These are phyloP conservation scores for Lepiota brunneoincarnata DNA, from an alignment of 768 basidiomycete genomes.

Conservation along the genomic window DNA sequence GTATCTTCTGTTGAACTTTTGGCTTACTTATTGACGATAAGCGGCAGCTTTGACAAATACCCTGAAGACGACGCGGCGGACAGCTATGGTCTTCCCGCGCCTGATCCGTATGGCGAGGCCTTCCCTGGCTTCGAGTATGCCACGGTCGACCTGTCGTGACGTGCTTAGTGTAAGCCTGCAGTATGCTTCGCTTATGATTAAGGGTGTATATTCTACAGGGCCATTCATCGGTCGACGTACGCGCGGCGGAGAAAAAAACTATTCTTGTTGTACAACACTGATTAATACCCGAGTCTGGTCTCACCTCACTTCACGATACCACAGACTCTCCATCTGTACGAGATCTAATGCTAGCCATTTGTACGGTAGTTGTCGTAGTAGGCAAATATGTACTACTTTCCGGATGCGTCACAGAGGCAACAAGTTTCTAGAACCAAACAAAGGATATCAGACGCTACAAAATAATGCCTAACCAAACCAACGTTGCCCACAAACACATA, in stretches of 20 bases:
- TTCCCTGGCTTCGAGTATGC: conserved; percentile 86
- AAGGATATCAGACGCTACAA: conserved; percentile 39
- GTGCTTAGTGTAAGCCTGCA: neutral
- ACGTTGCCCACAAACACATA: conserved; percentile 30
- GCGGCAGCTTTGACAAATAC: conserved; percentile 68
- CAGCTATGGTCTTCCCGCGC: conserved; percentile 54
- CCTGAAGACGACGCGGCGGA: conserved; percentile 68
- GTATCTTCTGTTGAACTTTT: neutral
- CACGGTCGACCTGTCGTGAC: conserved; percentile 14
- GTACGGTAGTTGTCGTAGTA: conserved; percentile 3
- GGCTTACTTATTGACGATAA: conserved; percentile 13
- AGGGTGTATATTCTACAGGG: neutral
- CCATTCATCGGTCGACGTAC: neutral
- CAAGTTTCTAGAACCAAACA: conserved; percentile 42
- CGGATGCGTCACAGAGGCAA: neutral
- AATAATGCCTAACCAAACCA: conserved; percentile 41
- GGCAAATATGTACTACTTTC: neutral
- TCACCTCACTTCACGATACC: conserved; percentile 6
- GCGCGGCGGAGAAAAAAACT: neutral
- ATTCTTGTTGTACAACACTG: neutral
- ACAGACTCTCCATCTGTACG: conserved; percentile 8
- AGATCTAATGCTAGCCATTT: conserved; percentile 9
- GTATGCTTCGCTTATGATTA: neutral
- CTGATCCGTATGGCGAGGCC: conserved; percentile 60
- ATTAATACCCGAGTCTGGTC: conserved; percentile 6